phyloP scores from a whole-genome alignment of 1,284 basidiomycete species.

The Stereum hirsutum region DNA sequence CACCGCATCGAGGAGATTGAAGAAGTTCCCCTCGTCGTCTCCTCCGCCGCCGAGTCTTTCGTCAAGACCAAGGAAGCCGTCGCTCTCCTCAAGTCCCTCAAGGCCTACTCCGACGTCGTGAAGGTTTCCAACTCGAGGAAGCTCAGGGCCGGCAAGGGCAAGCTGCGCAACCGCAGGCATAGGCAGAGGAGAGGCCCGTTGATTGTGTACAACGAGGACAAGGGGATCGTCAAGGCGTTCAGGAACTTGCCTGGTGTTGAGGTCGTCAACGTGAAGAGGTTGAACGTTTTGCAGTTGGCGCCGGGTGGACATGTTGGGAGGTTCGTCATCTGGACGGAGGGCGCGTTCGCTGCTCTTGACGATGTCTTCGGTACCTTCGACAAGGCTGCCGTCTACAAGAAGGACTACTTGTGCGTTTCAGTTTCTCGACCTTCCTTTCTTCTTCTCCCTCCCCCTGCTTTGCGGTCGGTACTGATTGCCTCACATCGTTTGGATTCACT shows the following conservation, averaged over 20 bases:
- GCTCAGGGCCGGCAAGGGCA: constrained; percentile 95
- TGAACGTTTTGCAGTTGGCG: constrained; percentile 98
- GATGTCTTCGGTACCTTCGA: constrained; percentile 93
- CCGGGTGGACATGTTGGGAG: constrained; percentile 99
- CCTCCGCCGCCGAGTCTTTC: constrained; percentile 75
- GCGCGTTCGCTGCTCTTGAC: constrained; percentile 89
- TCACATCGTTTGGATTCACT: constrained; percentile 3
- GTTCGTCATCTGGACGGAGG: constrained; percentile 99
- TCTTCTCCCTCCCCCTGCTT: constrained; percentile 4
- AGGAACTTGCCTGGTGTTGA: constrained; percentile 99
- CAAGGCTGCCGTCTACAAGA: constrained; percentile 81
- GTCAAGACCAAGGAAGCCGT: constrained; percentile 98
- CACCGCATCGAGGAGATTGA: constrained; percentile 98
- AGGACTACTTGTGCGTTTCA: constrained; percentile 73
- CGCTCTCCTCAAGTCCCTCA: constrained; percentile 83
- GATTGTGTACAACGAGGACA: constrained; percentile 96
- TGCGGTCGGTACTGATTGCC: background rate
- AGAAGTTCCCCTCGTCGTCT: constrained; percentile 94
- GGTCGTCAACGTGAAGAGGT: constrained; percentile 87
- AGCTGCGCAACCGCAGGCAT: constrained; percentile 95
- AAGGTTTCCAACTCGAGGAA: constrained; percentile 98
- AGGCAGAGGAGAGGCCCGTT: constrained; percentile 97
- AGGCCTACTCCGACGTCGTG: constrained; percentile 90
- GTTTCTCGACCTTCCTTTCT: constrained; percentile 3
- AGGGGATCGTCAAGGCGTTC: constrained; percentile 97